Conservation (phyloP, 139 green algal species). For the Auxenochlorella pyrenoidosa region DNA sequence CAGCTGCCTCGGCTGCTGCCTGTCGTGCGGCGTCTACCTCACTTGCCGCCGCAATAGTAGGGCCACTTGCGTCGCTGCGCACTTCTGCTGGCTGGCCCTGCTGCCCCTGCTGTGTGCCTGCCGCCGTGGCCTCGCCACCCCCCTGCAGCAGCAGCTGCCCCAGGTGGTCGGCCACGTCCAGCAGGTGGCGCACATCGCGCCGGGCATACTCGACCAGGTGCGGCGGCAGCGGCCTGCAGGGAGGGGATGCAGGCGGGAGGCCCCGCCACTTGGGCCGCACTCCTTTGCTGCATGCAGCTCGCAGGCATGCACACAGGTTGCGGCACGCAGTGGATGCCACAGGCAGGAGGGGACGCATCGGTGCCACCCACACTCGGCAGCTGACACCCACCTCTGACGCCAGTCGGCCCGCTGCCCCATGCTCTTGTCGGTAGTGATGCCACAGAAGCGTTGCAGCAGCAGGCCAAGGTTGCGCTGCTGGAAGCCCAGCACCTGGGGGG, state of each 20-base stretch:
- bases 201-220: constrained; percentile 73
- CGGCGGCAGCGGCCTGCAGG: constrained; percentile 67
- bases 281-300: too few species aligned
- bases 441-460: constrained; percentile 48
- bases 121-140: too few species aligned
- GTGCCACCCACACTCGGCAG: neutral
- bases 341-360: too few species aligned
- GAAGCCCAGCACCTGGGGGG: constrained; percentile 60
- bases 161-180: constrained; percentile 69
- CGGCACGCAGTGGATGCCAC: neutral
- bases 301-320: neutral
- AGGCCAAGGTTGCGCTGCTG: constrained; percentile 55
- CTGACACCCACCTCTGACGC: constrained; percentile 53
- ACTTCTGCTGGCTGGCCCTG: neutral
- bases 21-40: neutral
- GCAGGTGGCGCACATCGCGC: constrained; percentile 79
- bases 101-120: too few species aligned
- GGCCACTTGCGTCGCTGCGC: neutral
- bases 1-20: neutral
- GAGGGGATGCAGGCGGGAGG: neutral
- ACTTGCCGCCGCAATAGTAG: neutral
- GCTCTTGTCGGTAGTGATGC: constrained; percentile 64
- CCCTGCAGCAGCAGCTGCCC: constrained; percentile 45
- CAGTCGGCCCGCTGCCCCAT: constrained; percentile 71
- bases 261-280: neutral